Percentiles rank a stretch among this genome's conserved stretches.
Conservation (phyloP, 2,329 filamentous ascomycete species). For the Cordyceps javanica region DNA sequence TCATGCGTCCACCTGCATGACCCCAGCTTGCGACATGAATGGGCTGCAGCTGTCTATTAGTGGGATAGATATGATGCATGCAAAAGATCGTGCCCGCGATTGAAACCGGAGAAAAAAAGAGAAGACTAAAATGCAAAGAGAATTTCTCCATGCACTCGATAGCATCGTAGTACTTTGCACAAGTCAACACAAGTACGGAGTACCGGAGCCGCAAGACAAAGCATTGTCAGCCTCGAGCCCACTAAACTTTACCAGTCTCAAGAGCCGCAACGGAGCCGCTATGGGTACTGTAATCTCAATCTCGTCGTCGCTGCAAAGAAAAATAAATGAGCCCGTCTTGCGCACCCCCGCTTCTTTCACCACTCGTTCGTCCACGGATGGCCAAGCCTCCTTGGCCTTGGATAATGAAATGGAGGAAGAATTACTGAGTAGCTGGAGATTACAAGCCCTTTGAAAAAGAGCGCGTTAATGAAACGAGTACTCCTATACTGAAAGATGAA, state of each 20-base stretch:
- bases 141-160: too few relatives aligned
- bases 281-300: slow-evolving; percentile 12
- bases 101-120: neutral
- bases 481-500: too few relatives aligned
- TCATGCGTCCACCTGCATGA: slow-evolving; percentile 12
- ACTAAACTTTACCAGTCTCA: too few relatives aligned
- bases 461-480: too few relatives aligned
- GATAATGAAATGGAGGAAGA: neutral
- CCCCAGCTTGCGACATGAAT: slow-evolving; percentile 1
- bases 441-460: too few relatives aligned
- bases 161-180: too few relatives aligned
- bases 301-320: neutral
- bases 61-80: neutral
- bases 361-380: neutral
- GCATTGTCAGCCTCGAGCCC: neutral
- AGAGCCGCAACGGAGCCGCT: slow-evolving; percentile 8
- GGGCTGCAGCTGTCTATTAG: slow-evolving; percentile 4
- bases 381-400: too few relatives aligned
- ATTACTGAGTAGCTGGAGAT: too few relatives aligned
- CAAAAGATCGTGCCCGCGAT: neutral
- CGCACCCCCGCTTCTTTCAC: slow-evolving; percentile 9
- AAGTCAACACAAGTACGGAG: too few relatives aligned
- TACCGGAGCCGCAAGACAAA: too few relatives aligned
- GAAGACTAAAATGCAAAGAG: neutral
- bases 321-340: slow-evolving; percentile 8